Conservation (phyloP, 495 filamentous ascomycete species). For the Tuber umbilicatum region DNA sequence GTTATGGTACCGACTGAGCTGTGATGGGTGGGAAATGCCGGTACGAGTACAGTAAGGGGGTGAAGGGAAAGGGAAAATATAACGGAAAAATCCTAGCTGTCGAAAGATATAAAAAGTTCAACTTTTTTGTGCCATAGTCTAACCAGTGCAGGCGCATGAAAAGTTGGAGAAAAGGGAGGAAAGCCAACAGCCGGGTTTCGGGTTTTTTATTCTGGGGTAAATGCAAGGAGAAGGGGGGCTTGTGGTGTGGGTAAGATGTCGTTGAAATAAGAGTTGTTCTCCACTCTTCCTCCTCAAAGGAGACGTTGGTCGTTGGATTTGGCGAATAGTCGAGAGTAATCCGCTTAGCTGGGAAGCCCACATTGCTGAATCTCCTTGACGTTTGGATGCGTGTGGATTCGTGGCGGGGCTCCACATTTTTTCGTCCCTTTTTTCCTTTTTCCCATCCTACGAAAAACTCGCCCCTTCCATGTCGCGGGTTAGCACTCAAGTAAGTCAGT, state of each 20-base stretch:
- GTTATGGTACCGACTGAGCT: not conserved
- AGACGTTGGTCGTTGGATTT: constrained; percentile 3
- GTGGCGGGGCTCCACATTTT: not conserved
- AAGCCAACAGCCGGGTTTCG: not conserved
- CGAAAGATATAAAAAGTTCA: not conserved
- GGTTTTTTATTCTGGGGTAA: not conserved
- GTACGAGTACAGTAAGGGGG: not conserved
- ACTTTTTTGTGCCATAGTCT: not conserved
- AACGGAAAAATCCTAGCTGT: not conserved
- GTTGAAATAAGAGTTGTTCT: constrained; percentile 35
- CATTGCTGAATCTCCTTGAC: not conserved
- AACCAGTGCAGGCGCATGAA: not conserved
- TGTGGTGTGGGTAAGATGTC: constrained; percentile 29
- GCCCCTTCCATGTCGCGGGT: not conserved
- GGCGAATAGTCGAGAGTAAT: constrained; percentile 16
- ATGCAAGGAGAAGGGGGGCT: constrained; percentile 2
- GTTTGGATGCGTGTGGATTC: not conserved
- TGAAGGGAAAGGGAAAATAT: not conserved
- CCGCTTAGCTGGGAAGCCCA: constrained; percentile 13
- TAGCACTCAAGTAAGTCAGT: not conserved
- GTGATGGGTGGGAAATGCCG: not conserved
- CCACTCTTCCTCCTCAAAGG: constrained; percentile 13
- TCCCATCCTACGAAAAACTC: not conserved
- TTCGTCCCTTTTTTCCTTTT: not conserved
- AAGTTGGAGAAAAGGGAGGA: not conserved